These are phyloP conservation scores for Eucalyptus marginata DNA, from an alignment of 345 rosid species.

Conservation along the genomic window DNA sequence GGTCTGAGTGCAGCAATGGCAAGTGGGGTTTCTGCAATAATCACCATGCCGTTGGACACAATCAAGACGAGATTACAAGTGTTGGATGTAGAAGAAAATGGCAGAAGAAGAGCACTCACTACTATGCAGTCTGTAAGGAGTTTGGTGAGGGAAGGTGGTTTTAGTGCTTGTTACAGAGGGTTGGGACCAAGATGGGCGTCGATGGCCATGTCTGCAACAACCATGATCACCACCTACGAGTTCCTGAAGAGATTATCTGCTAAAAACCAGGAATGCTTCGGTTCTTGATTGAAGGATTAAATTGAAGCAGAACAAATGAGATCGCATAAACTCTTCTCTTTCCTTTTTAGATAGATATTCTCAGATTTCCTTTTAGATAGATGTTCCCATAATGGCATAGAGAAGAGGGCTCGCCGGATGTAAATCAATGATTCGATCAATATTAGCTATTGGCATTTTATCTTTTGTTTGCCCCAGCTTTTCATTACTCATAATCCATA, in stretches of 20 bases:
- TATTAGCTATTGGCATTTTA: background rate
- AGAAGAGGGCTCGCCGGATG: background rate
- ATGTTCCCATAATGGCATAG: background rate
- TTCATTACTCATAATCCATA: background rate
- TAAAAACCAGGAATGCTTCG: constrained; percentile 21
- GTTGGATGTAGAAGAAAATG: constrained; percentile 61
- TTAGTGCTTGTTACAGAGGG: constrained; percentile 73
- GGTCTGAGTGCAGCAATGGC: constrained; percentile 73
- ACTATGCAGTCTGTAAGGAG: constrained; percentile 39
- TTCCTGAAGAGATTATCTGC: constrained; percentile 65
- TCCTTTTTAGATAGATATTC: background rate
- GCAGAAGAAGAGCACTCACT: constrained; percentile 50
- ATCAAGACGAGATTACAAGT: constrained; percentile 83
- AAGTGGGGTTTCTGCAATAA: constrained; percentile 63
- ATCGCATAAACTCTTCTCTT: background rate
- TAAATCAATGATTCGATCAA: background rate
- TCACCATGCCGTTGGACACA: constrained; percentile 85
- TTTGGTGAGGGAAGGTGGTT: constrained; percentile 68
- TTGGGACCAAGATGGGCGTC: constrained; percentile 96
- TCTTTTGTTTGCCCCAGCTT: background rate
- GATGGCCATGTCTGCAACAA: constrained; percentile 79
- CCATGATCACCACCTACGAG: constrained; percentile 89
- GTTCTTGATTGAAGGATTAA: background rate
- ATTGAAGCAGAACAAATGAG: background rate
- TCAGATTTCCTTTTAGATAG: background rate